Conservation (phyloP, 2,329 filamentous ascomycete species). For the Furcasterigmium sp. region DNA sequence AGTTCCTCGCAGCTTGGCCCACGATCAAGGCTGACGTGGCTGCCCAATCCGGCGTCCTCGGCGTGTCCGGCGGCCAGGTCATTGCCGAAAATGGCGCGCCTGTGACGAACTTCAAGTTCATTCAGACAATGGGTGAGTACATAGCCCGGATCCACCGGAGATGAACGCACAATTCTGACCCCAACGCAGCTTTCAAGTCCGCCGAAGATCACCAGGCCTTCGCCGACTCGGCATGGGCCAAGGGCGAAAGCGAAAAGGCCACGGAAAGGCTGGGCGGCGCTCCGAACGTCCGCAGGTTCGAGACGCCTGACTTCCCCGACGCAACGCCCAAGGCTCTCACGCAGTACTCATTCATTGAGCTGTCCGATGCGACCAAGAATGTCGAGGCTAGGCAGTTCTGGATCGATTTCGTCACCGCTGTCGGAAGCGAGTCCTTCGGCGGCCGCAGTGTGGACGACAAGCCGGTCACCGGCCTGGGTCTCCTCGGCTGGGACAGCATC, state of each 20-base stretch:
- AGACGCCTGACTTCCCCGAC: slow-evolving; percentile 2
- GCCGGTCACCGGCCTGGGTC: slow-evolving; percentile 2
- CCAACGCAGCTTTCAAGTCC: slow-evolving; percentile 4
- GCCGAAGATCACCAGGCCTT: slow-evolving; percentile 6
- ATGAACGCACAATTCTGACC: too few relatives aligned
- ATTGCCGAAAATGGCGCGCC: slow-evolving; percentile 3
- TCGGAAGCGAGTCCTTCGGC: slow-evolving; percentile 4
- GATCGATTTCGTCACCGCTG: slow-evolving; percentile 2
- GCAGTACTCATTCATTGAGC: slow-evolving; percentile 3
- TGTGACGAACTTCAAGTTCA: slow-evolving; percentile 8
- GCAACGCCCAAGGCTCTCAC: slow-evolving; percentile 3
- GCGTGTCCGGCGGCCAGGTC: slow-evolving; percentile 3
- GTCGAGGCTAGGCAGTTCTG: slow-evolving; percentile 6
- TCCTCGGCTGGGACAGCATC: slow-evolving; percentile 8
- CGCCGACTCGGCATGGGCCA: slow-evolving; percentile 4
- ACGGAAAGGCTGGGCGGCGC: not conserved
- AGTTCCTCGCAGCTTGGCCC: slow-evolving; percentile 7
- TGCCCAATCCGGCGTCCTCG: slow-evolving; percentile 6
- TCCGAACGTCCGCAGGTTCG: slow-evolving; percentile 7
- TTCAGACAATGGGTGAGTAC: slow-evolving; percentile 4
- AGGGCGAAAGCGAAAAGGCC: slow-evolving; percentile 3
- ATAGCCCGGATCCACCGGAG: too few relatives aligned
- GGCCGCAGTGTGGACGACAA: slow-evolving; percentile 4
- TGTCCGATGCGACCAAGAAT: slow-evolving; percentile 7
- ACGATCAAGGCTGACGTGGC: slow-evolving; percentile 4